Base-by-base conservation (phyloP, 1,284 basidiomycete species). In the Tilletia walkeri region DNA sequence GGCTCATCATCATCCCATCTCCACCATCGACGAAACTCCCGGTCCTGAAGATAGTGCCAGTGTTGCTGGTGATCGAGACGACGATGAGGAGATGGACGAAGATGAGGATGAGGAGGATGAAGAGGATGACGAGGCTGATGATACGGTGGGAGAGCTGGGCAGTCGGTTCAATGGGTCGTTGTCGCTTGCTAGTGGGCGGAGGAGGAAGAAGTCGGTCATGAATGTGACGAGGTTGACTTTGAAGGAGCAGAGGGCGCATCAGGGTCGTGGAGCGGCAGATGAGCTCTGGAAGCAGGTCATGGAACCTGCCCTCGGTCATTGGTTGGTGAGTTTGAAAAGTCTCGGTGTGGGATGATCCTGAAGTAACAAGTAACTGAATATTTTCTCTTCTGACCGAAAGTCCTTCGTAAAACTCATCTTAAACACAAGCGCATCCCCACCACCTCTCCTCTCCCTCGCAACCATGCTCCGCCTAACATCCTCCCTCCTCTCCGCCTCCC, bases 231-330 rank as follows among this genome's bases (percentile, higher is more conserved):
- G 74, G 41, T 66, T 80, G 1, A 71, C 67, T 16, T 30, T 68
- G 12, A 20, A 39, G 1, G 79, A 80, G 45, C 76, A 77, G 48
- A 34, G 38, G 2, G 59, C 63, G 3, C 18, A 76, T n/a, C 47
- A 70, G 38, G 72, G 70, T 0, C 24, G 73, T 36, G 69, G 72
- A 2, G 78, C 75, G 16, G 70, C 47, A 18, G 80, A 80, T 53
- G 80, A 80, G 71, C 71, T 80, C 4, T 82, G 81, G 70, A 78
- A 73, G 56, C 81, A 83, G 73, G 76, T 82, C 24, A 74, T 81
- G 69, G 81, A 83, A 69, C 82, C 82, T 12, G 73, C 74, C 0
- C 56, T 81, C 0, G 36, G 67, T 0, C 75, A 72, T 30, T 82
- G 75, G 72, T 54, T 41, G 18, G 70, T 65, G 54, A 67, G 67